phyloP scores from a whole-genome alignment of 2,329 filamentous ascomycete genomes.

The Thielaviopsis euricoi region DNA sequence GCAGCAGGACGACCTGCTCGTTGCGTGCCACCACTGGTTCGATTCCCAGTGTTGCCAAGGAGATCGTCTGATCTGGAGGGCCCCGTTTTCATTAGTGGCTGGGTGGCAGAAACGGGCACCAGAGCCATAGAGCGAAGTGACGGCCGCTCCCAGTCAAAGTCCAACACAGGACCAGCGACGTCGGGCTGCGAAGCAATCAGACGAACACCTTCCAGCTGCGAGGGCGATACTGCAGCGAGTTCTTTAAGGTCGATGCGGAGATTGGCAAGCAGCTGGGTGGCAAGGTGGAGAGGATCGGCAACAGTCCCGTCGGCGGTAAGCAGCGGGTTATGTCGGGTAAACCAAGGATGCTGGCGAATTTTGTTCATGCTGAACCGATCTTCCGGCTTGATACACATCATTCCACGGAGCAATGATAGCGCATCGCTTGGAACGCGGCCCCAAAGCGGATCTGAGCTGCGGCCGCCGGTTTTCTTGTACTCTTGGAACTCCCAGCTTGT shows the following conservation, averaged over 20 bases:
- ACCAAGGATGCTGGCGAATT: slow-evolving; percentile 88
- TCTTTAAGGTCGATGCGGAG: slow-evolving; percentile 65
- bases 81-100: slow-evolving; percentile 25
- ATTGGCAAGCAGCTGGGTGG: slow-evolving; percentile 88
- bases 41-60: slow-evolving; percentile 14
- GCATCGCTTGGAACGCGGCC: slow-evolving; percentile 55
- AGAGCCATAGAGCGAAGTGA: slow-evolving; percentile 33
- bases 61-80: not conserved
- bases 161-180: slow-evolving; percentile 46
- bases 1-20: not conserved
- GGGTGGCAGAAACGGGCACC: slow-evolving; percentile 29
- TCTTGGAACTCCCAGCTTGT: slow-evolving; percentile 84
- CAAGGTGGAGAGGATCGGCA: slow-evolving; percentile 64
- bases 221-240: slow-evolving; percentile 29
- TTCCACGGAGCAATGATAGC: slow-evolving; percentile 72
- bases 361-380: slow-evolving; percentile 73
- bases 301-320: slow-evolving; percentile 59
- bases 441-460: slow-evolving; percentile 77
- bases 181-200: slow-evolving; percentile 62
- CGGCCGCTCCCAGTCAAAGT: slow-evolving; percentile 81
- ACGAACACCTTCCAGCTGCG: slow-evolving; percentile 2
- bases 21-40: not conserved
- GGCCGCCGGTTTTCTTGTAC: slow-evolving; percentile 64
- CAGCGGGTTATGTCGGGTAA: slow-evolving; percentile 64
- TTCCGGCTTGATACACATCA: slow-evolving; percentile 67